Evolutionary conservation across 495 filamentous ascomycete species (phyloP).

Genomic region (Tuber aestivum): DNA sequence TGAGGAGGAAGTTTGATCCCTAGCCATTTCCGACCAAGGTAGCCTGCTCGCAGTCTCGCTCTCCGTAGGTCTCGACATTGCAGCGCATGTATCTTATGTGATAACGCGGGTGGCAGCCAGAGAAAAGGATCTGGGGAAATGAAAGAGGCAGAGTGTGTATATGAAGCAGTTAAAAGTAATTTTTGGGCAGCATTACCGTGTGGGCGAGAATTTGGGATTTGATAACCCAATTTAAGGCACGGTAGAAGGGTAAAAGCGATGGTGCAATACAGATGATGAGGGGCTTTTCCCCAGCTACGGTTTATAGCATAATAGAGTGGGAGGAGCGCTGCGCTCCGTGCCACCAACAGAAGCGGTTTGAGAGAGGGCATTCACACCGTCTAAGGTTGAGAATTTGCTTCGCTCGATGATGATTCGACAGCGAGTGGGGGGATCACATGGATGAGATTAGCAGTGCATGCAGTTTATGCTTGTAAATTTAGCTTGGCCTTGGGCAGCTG

Average conservation of each 20-base stretch:
- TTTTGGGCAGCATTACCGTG: background rate
- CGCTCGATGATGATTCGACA: background rate
- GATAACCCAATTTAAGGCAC: background rate
- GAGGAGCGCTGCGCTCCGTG: background rate
- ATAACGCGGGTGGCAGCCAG: background rate
- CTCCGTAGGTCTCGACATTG: background rate
- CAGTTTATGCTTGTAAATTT: background rate
- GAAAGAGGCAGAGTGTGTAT: background rate
- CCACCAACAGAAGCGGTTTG: background rate
- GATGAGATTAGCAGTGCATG: no score
- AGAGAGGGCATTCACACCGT: background rate
- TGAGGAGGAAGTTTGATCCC: background rate
- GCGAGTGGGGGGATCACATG: background rate
- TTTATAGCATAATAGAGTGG: background rate
- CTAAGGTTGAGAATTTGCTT: background rate
- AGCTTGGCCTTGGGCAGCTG: background rate
- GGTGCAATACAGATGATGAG: background rate
- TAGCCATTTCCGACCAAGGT: background rate
- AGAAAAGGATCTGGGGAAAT: background rate
- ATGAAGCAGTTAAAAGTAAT: background rate
- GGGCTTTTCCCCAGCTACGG: background rate
- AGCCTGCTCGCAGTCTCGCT: background rate
- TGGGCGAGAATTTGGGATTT: background rate
- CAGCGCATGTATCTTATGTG: background rate
- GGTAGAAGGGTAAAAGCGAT: background rate